Base-by-base conservation (phyloP, 163 green algal genomes). In the Chlorella variabilis region DNA sequence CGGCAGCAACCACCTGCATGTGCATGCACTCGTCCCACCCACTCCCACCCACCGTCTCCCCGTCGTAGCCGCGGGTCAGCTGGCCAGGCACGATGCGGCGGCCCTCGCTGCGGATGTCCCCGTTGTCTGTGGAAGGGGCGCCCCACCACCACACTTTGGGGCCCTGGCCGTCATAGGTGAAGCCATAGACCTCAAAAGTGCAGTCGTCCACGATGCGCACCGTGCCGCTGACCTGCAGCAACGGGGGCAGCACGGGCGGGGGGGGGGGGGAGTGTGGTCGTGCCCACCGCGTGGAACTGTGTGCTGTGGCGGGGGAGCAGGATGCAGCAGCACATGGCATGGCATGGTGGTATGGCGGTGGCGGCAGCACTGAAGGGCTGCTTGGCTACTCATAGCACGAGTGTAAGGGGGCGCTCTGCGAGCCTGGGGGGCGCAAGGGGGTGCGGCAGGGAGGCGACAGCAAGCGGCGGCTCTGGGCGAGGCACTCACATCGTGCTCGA, bases 41-140 rank as follows among this genome's bases (percentile, higher is more conserved):
- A n/a, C n/a, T n/a, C n/a, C 62, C n/a, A 39, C 69, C 18, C 69
- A 77, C 69, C 69, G 69, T 77, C 45, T 63, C 69, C 4, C 69
- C 69, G 5, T 63, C 21, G 29, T 77, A 77, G 4, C 8, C 42
- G 0, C 23, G 45, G 1, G 34, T 34, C 0, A 77, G 2, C 1
- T 33, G 23, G 3, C 13, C 15, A 1, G 21, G n/a, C 29, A 77
- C 45, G 45, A 42, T 31, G 6, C 69, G 42, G 6, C 69, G 42
- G 3, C 69, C 69, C 17, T 42, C 25, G 17, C 29, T 18, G 17
- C 69, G 29, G 45, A 77, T 77, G 69, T 29, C 69, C 13, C 45
- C 29, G 31, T 77, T 77, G 69, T 77, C 69, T 6, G 45, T 45
- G 29, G 45, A 65, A 23, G 69, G 69, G 2, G 69, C 69, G 29